Evolutionary conservation across 2,329 filamentous ascomycete genomes (phyloP), one percentile per base, ranked within the genome.

Genomic region (Xylariaceae sp.): DNA sequence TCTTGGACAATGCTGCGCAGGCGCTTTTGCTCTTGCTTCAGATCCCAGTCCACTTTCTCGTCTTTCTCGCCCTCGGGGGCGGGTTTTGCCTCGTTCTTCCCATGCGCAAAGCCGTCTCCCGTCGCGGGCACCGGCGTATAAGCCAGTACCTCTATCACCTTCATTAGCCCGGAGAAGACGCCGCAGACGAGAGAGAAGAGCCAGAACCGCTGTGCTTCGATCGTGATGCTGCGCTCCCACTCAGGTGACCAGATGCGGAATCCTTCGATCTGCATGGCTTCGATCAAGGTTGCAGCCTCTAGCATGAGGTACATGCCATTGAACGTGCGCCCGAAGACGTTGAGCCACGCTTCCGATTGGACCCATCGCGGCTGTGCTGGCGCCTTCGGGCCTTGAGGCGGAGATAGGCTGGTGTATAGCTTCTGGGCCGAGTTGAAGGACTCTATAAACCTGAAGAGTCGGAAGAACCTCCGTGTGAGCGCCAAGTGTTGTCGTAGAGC

Each of bases 171-270:
- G 18, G 67, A 54, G 3, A 73, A 32, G 0, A 78, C 63, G 1
- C 73, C 77, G 43, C 75, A 73, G 9, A 64, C 64, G 17, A 88
- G 64, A 0, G 74, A 74, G 30, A 81, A 76, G 48, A 87, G 76
- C 85, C 85, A 89, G 61, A 85, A 81, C 39, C 79, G 74, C 63
- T 85, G 79, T 0, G 76, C 78, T 62, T 88, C 81, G 17, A 73
- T 46, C 34, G 78, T 68, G 3, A 85, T 53, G 19, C 48, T 52
- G n/a, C 53, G 51, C 13, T 72, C 72, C 60, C 67, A 56, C 29
- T 69, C 71, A 1, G 72, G 52, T 1, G 72, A 73, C 65, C 83
- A 81, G 11, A 78, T 60, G 35, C 74, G 65, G 47, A 79, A 48
- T 39, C 65, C 66, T 32, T 63, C 52, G 15, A 74, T 57, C 15